Base-by-base conservation (phyloP, 371 early-diverging fungal species). In the Mortierella sp. region DNA sequence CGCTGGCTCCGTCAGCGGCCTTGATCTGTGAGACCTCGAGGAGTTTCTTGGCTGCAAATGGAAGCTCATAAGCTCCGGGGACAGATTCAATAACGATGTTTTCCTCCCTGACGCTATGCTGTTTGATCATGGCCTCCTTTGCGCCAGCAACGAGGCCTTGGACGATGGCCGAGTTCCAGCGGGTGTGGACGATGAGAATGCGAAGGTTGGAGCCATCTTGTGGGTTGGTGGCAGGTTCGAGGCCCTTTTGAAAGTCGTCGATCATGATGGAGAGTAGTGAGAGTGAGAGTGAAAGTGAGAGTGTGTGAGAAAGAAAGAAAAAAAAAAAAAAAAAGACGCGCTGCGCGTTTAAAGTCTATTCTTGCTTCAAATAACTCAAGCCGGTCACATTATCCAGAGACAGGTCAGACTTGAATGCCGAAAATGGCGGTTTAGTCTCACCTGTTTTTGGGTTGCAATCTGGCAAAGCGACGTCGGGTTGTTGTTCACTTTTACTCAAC, bases 11-110 rank as follows among this genome's bases (percentile, higher is more conserved):
- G 19, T 83, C 82, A 7, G 88, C 84, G 45, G 86, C 87, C 63
- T 88, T 85, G 56, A 83, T 70, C 79, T 89, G 87, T 37, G 91
- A 89, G 64, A 87, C 80, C 64, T 87, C 84, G 65, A 97, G 87
- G 26, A 96, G 88, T 51, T 86, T 82, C 81, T 94, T 89, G 61
- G 95, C 90, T 12, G 96, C 97, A 83, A 94, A 94, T 7, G 99
- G 99, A 16, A 98, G 88, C 82, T 98, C 99, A 79, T 91, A 98
- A 2, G 96, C 88, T 23, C 99, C 99, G 7, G 98, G 93, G 0
- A 98, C 98, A 37, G 91, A 85, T 57, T 90, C 87, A 44, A 94
- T 82, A 56, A 82, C 84, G 51, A 97, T 93, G 84, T 97, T 92
- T 45, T 87, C 87, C 30, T 83, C 81, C 51, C 81, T 64, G 58